Evolutionary conservation across 306 rosid genomes (phyloP).

Genomic region (Acacia crassicarpa): DNA sequence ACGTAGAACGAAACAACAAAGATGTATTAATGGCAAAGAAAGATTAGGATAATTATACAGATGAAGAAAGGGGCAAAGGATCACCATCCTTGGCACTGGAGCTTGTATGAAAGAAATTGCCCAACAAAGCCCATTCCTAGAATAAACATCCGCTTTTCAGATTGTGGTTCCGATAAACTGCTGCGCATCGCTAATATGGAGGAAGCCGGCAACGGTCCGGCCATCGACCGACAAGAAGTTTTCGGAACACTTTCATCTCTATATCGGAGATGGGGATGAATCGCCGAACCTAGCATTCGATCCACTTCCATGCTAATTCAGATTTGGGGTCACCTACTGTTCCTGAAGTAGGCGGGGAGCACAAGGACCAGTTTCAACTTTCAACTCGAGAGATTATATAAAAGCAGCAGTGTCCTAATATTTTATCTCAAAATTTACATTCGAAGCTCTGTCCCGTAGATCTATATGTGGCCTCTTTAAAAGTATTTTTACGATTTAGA

Average conservation of each 20-base stretch:
- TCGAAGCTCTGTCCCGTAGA: background rate
- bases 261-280: constrained; percentile 18
- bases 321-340: background rate
- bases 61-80: background rate
- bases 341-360: background rate
- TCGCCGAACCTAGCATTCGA: constrained; percentile 12
- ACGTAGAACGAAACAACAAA: background rate
- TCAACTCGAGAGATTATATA: background rate
- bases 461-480: too few relatives aligned
- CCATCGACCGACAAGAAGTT: constrained; percentile 4
- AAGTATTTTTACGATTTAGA: too few relatives aligned
- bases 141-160: constrained; percentile 59
- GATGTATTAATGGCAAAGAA: background rate
- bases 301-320: constrained; percentile 29
- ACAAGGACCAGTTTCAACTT: background rate
- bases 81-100: constrained; percentile 78
- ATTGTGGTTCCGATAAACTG: constrained; percentile 12
- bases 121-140: constrained; percentile 82
- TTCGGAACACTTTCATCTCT: constrained; percentile 15
- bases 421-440: background rate
- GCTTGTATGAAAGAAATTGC: constrained; percentile 55
- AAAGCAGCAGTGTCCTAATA: background rate
- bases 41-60: background rate
- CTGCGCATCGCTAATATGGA: background rate
- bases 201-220: constrained; percentile 8